Percentiles rank a stretch among this genome's conserved stretches.
phyloP scores from a whole-genome alignment of 169 alveolate genomes.

The Plasmodium chabaudi region DNA sequence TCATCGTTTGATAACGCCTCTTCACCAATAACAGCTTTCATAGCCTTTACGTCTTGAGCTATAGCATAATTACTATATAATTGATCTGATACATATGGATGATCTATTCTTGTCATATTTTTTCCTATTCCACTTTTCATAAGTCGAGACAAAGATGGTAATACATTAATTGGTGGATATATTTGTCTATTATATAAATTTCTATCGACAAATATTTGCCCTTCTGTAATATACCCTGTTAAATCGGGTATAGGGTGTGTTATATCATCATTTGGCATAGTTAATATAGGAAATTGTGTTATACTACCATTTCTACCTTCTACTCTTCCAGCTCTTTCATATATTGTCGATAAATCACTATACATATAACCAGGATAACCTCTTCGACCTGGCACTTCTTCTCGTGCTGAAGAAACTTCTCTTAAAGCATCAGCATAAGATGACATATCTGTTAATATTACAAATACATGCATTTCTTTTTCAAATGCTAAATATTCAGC shows the following conservation, averaged over 20 bases:
- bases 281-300: conserved; percentile 99
- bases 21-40: conserved; percentile 99
- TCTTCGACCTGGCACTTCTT: conserved; percentile 99
- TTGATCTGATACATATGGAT: conserved; percentile 99
- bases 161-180: conserved; percentile 97
- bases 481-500: conserved; percentile 99
- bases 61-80: conserved; percentile 99
- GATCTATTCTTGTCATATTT: conserved; percentile 99
- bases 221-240: conserved; percentile 99
- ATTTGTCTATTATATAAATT: conserved; percentile 97
- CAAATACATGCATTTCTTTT: conserved; percentile 98
- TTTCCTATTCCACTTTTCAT: conserved; percentile 99
- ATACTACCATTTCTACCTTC: conserved; percentile 97
- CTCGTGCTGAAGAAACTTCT: conserved; percentile 99
- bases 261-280: conserved; percentile 99
- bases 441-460: conserved; percentile 99
- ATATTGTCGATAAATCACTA: conserved; percentile 98
- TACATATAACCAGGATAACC: conserved; percentile 99
- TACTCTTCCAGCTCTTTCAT: conserved; percentile 99
- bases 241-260: conserved; percentile 99
- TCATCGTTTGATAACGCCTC: conserved; percentile 99
- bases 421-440: conserved; percentile 99
- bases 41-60: conserved; percentile 99
- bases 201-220: conserved; percentile 99
- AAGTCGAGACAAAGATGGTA: conserved; percentile 98